Evolutionary conservation across 345 rosid species (phyloP), one percentile per base, ranked within the genome.

Genomic region (Populus tremula): DNA sequence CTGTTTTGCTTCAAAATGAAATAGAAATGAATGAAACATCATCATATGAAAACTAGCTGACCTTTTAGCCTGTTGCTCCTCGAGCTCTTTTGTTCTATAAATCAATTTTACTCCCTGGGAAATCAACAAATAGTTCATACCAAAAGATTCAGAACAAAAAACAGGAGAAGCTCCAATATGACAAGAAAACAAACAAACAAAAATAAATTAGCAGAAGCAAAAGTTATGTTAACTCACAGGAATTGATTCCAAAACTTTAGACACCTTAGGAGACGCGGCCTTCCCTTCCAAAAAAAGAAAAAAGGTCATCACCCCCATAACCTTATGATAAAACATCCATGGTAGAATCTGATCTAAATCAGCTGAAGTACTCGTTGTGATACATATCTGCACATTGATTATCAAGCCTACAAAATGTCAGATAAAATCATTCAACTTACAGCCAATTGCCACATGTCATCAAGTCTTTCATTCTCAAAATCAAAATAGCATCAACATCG

Each of bases 251-350:
- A 96, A 82, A 68, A 93, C 91, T 81, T 85, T 87, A 53, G 99
- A 90, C 4, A 89, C 96, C 29, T 81, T 68, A n/a, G 87, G 89
- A 5, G 93, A 84, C 62, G 97, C 93, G 76, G 97, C 99, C 82
- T 93, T 93, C 69, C 99, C 99, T 59, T 96, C 98, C 81, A 95
- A 97, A 47, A 95, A 95, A 63, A 95, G 91, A 73, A 91, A 88
- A 82, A 93, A 93, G 7, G 85, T 84, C 17, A 92, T 88, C 78
- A 93, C 92, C 35, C 99, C 99, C 75, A 91, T 82, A 80, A 90
- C 94, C 87, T 93, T 95, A 83, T 95, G 98, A 79, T 87, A 95
- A 77, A 85, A 93, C 29, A 93, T 77, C 99, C 99, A 95, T 0
- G 96, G 99, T 54, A 95, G 67, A 65, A 82, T 95, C 81, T 92